These are phyloP conservation scores for Endogone sp. DNA, from an alignment of 192 early-diverging fungal species.

Conservation along the genomic window DNA sequence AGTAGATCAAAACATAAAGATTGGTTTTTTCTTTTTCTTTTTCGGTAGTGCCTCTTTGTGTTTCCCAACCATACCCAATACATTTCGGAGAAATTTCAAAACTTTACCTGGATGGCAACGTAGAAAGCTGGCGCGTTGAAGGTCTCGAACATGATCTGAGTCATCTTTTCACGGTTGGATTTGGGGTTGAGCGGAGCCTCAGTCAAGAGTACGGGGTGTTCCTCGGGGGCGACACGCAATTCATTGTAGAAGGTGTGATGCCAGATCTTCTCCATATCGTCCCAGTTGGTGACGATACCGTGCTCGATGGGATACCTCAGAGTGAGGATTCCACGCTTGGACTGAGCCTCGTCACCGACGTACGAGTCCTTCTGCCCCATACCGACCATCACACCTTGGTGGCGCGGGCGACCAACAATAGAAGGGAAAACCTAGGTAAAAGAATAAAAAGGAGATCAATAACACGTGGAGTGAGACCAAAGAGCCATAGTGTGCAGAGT, in stretches of 20 bases:
- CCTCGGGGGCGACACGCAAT: conserved; percentile 96
- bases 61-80: not conserved
- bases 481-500: no score
- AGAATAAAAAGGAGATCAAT: not conserved
- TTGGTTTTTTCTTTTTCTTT: no score
- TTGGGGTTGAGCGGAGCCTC: conserved; percentile 98
- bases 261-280: conserved; percentile 95
- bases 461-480: not conserved
- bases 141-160: conserved; percentile 99
- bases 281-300: conserved; percentile 94
- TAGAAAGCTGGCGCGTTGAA: conserved; percentile 98
- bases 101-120: conserved; percentile 78
- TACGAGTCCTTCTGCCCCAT: conserved; percentile 92
- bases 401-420: conserved; percentile 83
- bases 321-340: conserved; percentile 85
- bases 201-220: conserved; percentile 96
- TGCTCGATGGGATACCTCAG: conserved; percentile 89
- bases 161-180: conserved; percentile 99
- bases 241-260: conserved; percentile 99
- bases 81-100: not conserved
- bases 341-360: conserved; percentile 88
- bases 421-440: conserved; percentile 65
- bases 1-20: not conserved
- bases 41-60: not conserved
- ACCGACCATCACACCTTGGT: conserved; percentile 87